A percentile compares a stretch with the other conserved stretches of the same genome.
Conservation (phyloP, 2,329 filamentous ascomycete species). For the Claviceps pazoutovae region DNA sequence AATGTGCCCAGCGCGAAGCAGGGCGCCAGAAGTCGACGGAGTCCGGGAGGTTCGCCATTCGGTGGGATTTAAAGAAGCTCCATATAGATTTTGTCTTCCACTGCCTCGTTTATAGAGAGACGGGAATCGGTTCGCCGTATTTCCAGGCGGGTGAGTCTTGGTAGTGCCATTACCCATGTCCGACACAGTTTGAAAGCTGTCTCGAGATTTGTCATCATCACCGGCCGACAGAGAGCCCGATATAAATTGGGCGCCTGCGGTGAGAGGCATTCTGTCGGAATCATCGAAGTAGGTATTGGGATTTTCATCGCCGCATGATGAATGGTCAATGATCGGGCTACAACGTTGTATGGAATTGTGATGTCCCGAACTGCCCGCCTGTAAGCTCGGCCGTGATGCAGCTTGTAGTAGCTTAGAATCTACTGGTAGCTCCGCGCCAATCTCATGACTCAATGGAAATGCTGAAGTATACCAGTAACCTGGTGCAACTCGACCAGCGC, state of each 20-base stretch:
- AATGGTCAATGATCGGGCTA: conserved; percentile 16
- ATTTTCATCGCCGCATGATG: conserved; percentile 21
- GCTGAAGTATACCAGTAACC: conserved; percentile 40
- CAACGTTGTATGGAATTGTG: conserved; percentile 16
- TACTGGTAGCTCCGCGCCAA: conserved; percentile 34
- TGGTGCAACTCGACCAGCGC: conserved; percentile 27
- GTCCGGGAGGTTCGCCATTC: conserved; percentile 45
- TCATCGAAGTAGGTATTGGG: conserved; percentile 29
- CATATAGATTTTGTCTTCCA: conserved; percentile 40
- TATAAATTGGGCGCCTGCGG: conserved; percentile 40
- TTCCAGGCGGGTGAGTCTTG: conserved; percentile 38
- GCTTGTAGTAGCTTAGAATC: conserved; percentile 39
- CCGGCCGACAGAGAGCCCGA: conserved; percentile 32
- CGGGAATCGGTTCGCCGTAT: conserved; percentile 40
- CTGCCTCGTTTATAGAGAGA: conserved; percentile 30
- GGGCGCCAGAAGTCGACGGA: conserved; percentile 46
- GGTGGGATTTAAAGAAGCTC: conserved; percentile 38
- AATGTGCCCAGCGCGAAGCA: conserved; percentile 59
- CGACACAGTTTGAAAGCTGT: conserved; percentile 44
- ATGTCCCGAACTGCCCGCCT: conserved; percentile 13
- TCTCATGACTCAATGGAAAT: conserved; percentile 21
- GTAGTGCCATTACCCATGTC: conserved; percentile 42
- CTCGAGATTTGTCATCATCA: conserved; percentile 28
- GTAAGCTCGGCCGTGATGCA: conserved; percentile 39
- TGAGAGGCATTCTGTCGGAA: conserved; percentile 45